Conservation (phyloP, 2,329 filamentous ascomycete genomes). For the Xylariaceae sp. region DNA sequence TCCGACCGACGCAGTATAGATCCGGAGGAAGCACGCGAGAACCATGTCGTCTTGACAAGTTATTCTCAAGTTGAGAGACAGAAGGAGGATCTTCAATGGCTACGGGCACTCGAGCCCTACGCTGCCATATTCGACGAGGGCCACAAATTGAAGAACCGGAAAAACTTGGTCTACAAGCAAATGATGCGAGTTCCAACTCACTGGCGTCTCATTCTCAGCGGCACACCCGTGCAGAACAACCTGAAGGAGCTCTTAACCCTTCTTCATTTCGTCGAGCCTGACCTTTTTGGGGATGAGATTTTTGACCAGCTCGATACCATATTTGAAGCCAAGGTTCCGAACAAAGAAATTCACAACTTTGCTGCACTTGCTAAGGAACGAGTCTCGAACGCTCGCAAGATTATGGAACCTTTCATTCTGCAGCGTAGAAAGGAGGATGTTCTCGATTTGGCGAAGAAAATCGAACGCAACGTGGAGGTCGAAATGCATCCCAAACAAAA, state of each 20-base stretch:
- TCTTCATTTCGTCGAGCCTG: conserved; percentile 88
- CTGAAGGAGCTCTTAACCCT: conserved; percentile 86
- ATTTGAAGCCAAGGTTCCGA: conserved; percentile 88
- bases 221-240: conserved; percentile 93
- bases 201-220: conserved; percentile 85
- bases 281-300: conserved; percentile 67
- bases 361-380: conserved; percentile 83
- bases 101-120: conserved; percentile 47
- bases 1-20: conserved; percentile 60
- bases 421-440: conserved; percentile 93
- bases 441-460: conserved; percentile 79
- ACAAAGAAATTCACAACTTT: conserved; percentile 73
- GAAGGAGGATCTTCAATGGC: conserved; percentile 46
- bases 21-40: conserved; percentile 60
- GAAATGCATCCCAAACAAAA: conserved; percentile 70
- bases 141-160: conserved; percentile 85
- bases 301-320: conserved; percentile 78
- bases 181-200: conserved; percentile 71
- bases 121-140: conserved; percentile 85
- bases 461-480: conserved; percentile 73
- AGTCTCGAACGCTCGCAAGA: conserved; percentile 80
- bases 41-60: conserved; percentile 59
- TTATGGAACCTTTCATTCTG: conserved; percentile 92
- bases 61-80: conserved; percentile 55
- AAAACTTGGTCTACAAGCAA: conserved; percentile 75